Evolutionary conservation across 306 rosid genomes (phyloP).

Genomic region (Prunus kanzakura): DNA sequence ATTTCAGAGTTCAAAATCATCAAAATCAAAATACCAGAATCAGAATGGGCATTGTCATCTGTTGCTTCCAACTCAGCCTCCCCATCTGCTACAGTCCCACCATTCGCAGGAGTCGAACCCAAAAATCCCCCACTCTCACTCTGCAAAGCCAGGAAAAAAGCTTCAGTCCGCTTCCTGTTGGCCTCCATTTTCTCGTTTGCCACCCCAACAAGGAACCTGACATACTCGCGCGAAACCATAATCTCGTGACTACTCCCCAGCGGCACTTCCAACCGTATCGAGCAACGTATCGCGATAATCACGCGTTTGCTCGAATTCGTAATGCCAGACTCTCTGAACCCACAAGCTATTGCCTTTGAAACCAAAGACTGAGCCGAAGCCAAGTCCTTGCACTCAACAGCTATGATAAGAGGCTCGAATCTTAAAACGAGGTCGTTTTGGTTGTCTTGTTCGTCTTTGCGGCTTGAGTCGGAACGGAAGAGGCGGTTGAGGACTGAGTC

Average conservation of each 20-base stretch:
- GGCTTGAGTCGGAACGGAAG: constrained; percentile 45
- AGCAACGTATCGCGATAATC: constrained; percentile 87
- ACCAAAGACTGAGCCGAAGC: constrained; percentile 74
- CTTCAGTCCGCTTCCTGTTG: constrained; percentile 66
- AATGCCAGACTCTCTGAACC: constrained; percentile 91
- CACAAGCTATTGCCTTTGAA: constrained; percentile 73
- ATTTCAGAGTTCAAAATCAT: neutral
- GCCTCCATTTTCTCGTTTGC: constrained; percentile 90
- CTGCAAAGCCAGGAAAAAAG: constrained; percentile 49
- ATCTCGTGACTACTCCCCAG: constrained; percentile 53
- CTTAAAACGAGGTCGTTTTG: constrained; percentile 68
- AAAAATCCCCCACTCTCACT: constrained; percentile 26
- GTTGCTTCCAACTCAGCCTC: constrained; percentile 27
- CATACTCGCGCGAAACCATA: constrained; percentile 68
- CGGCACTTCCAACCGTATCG: constrained; percentile 80
- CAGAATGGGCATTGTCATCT: constrained; percentile 34
- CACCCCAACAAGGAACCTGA: constrained; percentile 57
- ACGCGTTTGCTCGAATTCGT: constrained; percentile 70
- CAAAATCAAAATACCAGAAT: constrained; percentile 49
- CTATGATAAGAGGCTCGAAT: constrained; percentile 86
- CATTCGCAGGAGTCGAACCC: constrained; percentile 3
- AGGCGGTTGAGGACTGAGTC: constrained; percentile 57
- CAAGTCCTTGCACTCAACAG: constrained; percentile 79
- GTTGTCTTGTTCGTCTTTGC: neutral
- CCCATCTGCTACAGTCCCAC: neutral